These are phyloP conservation scores for Solanum rostratum DNA, from an alignment of 257 asterid species.

Conservation along the genomic window DNA sequence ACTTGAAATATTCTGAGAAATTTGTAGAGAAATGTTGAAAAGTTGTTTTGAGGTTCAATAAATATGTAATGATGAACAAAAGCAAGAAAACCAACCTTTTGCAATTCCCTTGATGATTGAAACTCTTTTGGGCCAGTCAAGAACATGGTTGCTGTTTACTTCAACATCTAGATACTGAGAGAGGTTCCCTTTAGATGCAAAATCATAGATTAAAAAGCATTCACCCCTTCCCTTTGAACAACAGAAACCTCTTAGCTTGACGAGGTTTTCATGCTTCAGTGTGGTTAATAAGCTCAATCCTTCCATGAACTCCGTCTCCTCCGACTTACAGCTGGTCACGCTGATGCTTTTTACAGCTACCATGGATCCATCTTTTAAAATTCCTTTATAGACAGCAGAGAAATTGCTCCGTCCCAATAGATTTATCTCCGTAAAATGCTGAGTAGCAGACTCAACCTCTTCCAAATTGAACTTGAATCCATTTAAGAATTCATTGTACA, in stretches of 20 bases:
- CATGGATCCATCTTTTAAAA: slow-evolving; percentile 60
- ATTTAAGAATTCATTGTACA: slow-evolving; percentile 16
- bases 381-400: slow-evolving; percentile 67
- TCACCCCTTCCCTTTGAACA: slow-evolving; percentile 87
- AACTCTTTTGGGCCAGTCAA: slow-evolving; percentile 75
- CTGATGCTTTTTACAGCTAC: slow-evolving; percentile 71
- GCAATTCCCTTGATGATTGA: slow-evolving; percentile 79
- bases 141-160: slow-evolving; percentile 22
- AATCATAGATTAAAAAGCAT: slow-evolving; percentile 70
- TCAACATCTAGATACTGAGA: slow-evolving; percentile 50
- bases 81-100: slow-evolving; percentile 40
- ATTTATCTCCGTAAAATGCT: slow-evolving; percentile 70
- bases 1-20: background rate
- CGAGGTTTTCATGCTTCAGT: slow-evolving; percentile 63
- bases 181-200: slow-evolving; percentile 58
- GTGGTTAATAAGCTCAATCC: slow-evolving; percentile 69
- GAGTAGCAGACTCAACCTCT: slow-evolving; percentile 91
- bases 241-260: slow-evolving; percentile 68
- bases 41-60: background rate
- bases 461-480: slow-evolving; percentile 63
- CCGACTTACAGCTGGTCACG: slow-evolving; percentile 68
- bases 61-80: background rate
- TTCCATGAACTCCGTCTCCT: slow-evolving; percentile 64
- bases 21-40: background rate
- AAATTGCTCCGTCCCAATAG: slow-evolving; percentile 75